phyloP scores from a whole-genome alignment of 2,329 filamentous ascomycete genomes.

The Rasamsonia emersonii region DNA sequence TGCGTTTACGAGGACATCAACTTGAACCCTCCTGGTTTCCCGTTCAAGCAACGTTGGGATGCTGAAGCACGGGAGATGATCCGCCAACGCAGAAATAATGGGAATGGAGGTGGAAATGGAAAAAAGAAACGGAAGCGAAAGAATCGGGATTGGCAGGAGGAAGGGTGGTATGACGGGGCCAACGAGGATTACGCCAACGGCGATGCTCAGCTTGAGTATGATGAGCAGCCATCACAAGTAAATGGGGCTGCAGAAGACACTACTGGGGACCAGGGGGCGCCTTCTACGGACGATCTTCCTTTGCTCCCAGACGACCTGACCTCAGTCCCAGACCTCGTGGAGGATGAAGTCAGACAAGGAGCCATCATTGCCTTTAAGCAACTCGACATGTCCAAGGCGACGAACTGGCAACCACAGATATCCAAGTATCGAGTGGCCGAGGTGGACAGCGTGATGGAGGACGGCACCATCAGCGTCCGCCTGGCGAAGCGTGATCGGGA shows the following conservation, averaged over 20 bases:
- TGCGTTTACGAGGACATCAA: conserved; percentile 51
- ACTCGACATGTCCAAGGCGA: conserved; percentile 38
- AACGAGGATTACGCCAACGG: conserved; percentile 25
- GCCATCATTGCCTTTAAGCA: conserved; percentile 40
- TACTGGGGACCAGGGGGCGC: conserved; percentile 12
- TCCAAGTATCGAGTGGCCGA: conserved; percentile 57
- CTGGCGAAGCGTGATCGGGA: conserved; percentile 62
- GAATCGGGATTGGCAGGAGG: conserved; percentile 34
- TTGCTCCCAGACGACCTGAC: conserved; percentile 53
- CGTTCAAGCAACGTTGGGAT: conserved; percentile 69
- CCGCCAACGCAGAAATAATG: conserved; percentile 23
- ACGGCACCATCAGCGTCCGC: conserved; percentile 49
- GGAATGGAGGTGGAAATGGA: conserved; percentile 29
- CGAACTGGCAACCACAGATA: conserved; percentile 39
- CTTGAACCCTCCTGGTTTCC: conserved; percentile 12
- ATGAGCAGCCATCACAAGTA: conserved; percentile 30
- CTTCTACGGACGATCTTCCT: conserved; percentile 39
- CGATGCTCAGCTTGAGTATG: conserved; percentile 29
- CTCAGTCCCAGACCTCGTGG: conserved; percentile 41
- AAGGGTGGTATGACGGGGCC: conserved; percentile 34
- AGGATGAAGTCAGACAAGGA: conserved; percentile 25
- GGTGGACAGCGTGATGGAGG: conserved; percentile 48
- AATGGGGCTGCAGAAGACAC: conserved; percentile 6
- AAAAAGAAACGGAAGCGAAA: conserved; percentile 44
- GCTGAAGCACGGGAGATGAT: conserved; percentile 53